phyloP scores from a whole-genome alignment of 1,284 basidiomycete genomes.

The Meira nashicola region DNA sequence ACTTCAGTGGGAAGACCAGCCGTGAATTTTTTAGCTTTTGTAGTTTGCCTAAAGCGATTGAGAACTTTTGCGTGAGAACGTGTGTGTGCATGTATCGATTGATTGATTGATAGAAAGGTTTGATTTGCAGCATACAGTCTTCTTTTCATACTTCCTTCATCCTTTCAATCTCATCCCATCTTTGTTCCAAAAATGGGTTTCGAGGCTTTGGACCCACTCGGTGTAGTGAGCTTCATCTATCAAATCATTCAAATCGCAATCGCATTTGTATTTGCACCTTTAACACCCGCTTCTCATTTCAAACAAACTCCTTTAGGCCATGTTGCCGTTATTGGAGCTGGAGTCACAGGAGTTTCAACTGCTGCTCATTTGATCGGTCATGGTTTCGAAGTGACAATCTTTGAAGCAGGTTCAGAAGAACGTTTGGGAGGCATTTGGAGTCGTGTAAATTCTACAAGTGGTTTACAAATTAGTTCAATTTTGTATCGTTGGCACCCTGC shows the following conservation, averaged over 20 bases:
- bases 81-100: too few species aligned
- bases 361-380: slow-evolving; percentile 51
- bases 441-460: slow-evolving; percentile 62
- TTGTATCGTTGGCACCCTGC: slow-evolving; percentile 53
- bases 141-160: too few species aligned
- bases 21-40: too few species aligned
- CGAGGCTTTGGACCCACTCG: slow-evolving; percentile 7
- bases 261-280: slow-evolving; percentile 35
- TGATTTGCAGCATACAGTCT: too few species aligned
- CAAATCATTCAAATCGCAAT: slow-evolving; percentile 43
- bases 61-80: too few species aligned
- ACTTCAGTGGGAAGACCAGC: too few species aligned
- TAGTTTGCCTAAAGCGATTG: too few species aligned
- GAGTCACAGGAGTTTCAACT: slow-evolving; percentile 51
- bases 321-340: slow-evolving; percentile 53
- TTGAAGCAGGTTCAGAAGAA: slow-evolving; percentile 46
- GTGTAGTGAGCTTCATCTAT: slow-evolving; percentile 23
- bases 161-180: too few species aligned
- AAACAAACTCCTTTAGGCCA: slow-evolving; percentile 39
- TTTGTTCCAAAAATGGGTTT: background rate
- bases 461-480: slow-evolving; percentile 63
- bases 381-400: slow-evolving; percentile 52
- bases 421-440: slow-evolving; percentile 61
- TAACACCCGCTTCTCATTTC: slow-evolving; percentile 19
- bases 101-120: too few species aligned